Evolutionary conservation across 2,329 filamentous ascomycete species (phyloP).

Genomic region (Orbilia brochopaga): DNA sequence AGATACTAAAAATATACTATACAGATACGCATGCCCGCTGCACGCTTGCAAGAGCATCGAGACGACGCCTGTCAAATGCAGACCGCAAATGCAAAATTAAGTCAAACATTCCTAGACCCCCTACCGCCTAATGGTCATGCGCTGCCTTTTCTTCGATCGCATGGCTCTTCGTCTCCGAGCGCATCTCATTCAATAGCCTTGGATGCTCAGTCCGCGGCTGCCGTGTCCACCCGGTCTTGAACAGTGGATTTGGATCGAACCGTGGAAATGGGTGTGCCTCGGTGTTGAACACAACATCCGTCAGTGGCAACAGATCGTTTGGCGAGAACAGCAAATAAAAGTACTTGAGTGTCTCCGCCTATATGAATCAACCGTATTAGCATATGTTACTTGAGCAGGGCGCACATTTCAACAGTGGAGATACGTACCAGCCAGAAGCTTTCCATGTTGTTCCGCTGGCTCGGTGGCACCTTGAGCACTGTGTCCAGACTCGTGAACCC

Average conservation of each 20-base stretch:
- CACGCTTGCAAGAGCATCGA: no score
- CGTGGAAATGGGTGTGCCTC: slow-evolving; percentile 89
- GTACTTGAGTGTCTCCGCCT: slow-evolving; percentile 97
- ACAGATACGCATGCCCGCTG: no score
- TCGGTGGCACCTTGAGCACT: slow-evolving; percentile 73
- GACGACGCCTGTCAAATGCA: background rate
- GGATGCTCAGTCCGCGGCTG: slow-evolving; percentile 60
- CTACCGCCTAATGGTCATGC: slow-evolving; percentile 21
- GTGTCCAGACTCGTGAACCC: slow-evolving; percentile 83
- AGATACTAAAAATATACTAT: no score
- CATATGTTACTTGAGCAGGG: background rate
- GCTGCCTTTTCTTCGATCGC: slow-evolving; percentile 26
- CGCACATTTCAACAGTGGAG: background rate
- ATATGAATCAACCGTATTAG: slow-evolving; percentile 18
- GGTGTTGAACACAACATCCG: slow-evolving; percentile 90
- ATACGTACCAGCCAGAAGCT: slow-evolving; percentile 90
- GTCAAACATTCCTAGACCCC: background rate
- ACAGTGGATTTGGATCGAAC: slow-evolving; percentile 79
- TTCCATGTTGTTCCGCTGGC: slow-evolving; percentile 88
- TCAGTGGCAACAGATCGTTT: slow-evolving; percentile 79
- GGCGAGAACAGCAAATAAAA: slow-evolving; percentile 93
- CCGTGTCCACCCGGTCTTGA: slow-evolving; percentile 80
- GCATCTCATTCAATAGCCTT: background rate
- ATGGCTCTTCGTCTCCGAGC: slow-evolving; percentile 24
- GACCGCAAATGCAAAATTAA: background rate